Evolutionary conservation across 208 protist species (phyloP).

Genomic region (Leishmania guyanensis): DNA sequence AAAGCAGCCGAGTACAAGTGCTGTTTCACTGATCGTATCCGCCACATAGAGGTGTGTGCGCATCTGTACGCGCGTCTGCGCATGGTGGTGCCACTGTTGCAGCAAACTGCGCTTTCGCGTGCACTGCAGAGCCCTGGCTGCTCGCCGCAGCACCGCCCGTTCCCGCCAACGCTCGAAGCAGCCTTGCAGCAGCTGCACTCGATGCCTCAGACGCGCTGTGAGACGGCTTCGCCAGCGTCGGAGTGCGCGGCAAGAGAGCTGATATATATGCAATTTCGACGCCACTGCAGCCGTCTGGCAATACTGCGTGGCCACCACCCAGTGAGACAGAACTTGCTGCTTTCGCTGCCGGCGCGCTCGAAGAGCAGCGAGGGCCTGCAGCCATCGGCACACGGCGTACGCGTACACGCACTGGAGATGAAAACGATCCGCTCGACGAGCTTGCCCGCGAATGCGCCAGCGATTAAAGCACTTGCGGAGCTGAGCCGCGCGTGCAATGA

Average conservation of each 20-base stretch:
- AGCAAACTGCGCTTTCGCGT: conserved; percentile 13
- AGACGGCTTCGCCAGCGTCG: conserved; percentile 8
- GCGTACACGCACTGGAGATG: conserved; percentile 5
- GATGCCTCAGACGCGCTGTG: conserved; percentile 2
- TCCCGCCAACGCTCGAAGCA: conserved; percentile 39
- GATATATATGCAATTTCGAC: conserved; percentile 8
- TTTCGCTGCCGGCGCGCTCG: conserved; percentile 3
- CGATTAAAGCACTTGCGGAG: conserved; percentile 19
- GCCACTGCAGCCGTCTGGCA: conserved; percentile 12
- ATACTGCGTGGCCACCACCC: conserved; percentile 1
- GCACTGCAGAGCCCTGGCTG: not conserved
- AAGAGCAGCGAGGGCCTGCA: conserved; percentile 16
- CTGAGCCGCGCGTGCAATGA: conserved; percentile 8
- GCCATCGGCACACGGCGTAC: conserved; percentile 8
- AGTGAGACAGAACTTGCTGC: conserved; percentile 13
- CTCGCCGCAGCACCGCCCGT: conserved; percentile 9
- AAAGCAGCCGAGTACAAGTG: conserved; percentile 61
- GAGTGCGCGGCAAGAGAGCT: conserved; percentile 16
- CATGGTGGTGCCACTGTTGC: conserved; percentile 22
- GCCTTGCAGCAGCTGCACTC: conserved; percentile 7
- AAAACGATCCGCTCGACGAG: conserved; percentile 14
- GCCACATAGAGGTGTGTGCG: conserved; percentile 49
- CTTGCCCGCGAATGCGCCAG: conserved; percentile 10
- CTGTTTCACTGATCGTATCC: conserved; percentile 68
- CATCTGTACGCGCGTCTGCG: conserved; percentile 7